Evolutionary conservation across 2,329 filamentous ascomycete genomes (phyloP), one percentile per base, ranked within the genome.

Genomic region (Fusarium sp.): DNA sequence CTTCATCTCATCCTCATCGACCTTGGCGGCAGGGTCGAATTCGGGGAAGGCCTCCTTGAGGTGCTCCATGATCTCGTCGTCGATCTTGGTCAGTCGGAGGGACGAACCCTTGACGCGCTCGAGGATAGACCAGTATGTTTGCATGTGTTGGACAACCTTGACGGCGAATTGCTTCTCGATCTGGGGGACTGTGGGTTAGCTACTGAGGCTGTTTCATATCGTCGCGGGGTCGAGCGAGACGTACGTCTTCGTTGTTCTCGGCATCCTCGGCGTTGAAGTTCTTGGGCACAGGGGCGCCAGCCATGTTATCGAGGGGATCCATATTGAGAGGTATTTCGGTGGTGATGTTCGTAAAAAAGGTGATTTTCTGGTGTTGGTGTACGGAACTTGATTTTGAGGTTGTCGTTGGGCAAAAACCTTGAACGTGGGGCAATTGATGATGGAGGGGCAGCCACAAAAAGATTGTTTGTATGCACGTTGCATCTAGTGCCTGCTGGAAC

Each of bases 81-180:
- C 96, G 75, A 96, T 87, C 83, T 95, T 96, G 65, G 96, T 99
- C 67, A 99, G 88, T 66, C 93, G 92, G 62, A 99, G 85, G 67
- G 90, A 84, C n/a, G 94, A 97, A 71, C 95, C 96, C 73, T 89
- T 92, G 71, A 97, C 88, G 78, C 91, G 93, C 81, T 97, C 92
- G 74, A 99, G 92, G 77, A 99, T 95, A 52, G 90, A 86, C 95
- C 95, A 99, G 86, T 99, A 98, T 48, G 95, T 97, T 76, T 93
- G 88, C 87, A 99, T 93, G 80, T 99, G 96, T 80, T 97, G 92
- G 37, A 98, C 96, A 51, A 91, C 94, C 85, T 98, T 98, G 75
- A 99, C 96, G 30, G 96, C 96, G 76, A 99, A 99, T 81, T 98
- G 96, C 86, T 97, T 97, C 87, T 99, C 96, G 79, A 99, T 97